Percentiles rank a stretch among this genome's conserved stretches.
Evolutionary conservation across 805 yeast species (phyloP).

Genomic region (Hanseniaspora jakobsenii): DNA sequence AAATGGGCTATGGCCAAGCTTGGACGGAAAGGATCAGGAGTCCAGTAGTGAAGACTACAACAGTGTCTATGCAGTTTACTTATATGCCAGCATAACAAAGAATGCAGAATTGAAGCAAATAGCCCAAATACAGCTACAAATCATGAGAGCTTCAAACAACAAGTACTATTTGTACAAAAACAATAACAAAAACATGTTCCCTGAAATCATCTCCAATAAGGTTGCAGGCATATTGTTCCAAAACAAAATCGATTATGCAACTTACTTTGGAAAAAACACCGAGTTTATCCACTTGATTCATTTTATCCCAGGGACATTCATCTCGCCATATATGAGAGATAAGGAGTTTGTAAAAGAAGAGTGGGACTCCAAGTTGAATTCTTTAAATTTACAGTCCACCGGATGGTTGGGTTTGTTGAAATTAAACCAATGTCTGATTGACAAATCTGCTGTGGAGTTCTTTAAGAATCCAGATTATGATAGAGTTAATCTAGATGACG

Average conservation of each 20-base stretch:
- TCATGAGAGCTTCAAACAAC: slow-evolving; percentile 44
- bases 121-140: slow-evolving; percentile 47
- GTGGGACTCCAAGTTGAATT: slow-evolving; percentile 42
- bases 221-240: slow-evolving; percentile 62
- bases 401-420: slow-evolving; percentile 68
- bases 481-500: slow-evolving; percentile 55
- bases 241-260: slow-evolving; percentile 59
- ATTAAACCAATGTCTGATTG: slow-evolving; percentile 61
- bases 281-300: slow-evolving; percentile 72
- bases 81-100: slow-evolving; percentile 51
- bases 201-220: slow-evolving; percentile 40
- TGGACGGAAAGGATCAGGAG: slow-evolving; percentile 70
- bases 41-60: slow-evolving; percentile 66
- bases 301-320: slow-evolving; percentile 61
- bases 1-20: slow-evolving; percentile 54
- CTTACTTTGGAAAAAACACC: slow-evolving; percentile 57
- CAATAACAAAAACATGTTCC: slow-evolving; percentile 41
- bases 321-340: slow-evolving; percentile 48
- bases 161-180: slow-evolving; percentile 38
- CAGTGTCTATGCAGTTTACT: slow-evolving; percentile 53
- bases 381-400: slow-evolving; percentile 38
- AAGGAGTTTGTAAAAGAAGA: slow-evolving; percentile 48
- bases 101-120: slow-evolving; percentile 42
- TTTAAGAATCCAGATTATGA: slow-evolving; percentile 46
- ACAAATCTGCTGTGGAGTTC: slow-evolving; percentile 51